phyloP scores from a whole-genome alignment of 169 alveolate species.

The Amoebophrya sp. region DNA sequence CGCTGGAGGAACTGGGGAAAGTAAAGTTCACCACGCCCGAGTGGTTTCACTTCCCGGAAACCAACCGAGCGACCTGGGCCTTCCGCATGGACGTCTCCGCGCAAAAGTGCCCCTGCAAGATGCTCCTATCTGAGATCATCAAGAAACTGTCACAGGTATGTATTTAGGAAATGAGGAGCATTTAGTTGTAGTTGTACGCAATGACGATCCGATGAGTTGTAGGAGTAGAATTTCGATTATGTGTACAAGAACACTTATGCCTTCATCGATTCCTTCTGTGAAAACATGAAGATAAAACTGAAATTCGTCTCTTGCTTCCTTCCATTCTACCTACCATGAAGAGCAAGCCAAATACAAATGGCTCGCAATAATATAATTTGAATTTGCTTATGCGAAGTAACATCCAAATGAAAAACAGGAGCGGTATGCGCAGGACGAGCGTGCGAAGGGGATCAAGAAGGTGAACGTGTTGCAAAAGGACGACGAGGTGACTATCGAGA shows the following conservation, averaged over 20 bases:
- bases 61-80: background rate
- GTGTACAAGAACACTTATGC: no score
- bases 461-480: background rate
- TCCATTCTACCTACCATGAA: no score
- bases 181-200: no score
- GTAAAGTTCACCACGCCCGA: background rate
- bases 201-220: no score
- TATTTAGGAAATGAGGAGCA: no score
- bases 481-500: conserved; percentile 52
- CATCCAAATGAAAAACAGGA: background rate
- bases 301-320: no score
- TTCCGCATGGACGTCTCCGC: background rate
- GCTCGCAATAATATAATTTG: no score
- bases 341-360: no score
- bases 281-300: no score
- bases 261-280: no score
- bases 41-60: background rate
- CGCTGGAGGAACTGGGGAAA: background rate
- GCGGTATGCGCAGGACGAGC: background rate
- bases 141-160: background rate
- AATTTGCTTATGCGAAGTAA: no score
- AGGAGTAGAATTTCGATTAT: no score
- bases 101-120: background rate
- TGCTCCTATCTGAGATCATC: background rate
- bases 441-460: background rate